Base-by-base conservation (phyloP, 176 grass and related monocot genomes). In the Urochloa ruziziensis region DNA sequence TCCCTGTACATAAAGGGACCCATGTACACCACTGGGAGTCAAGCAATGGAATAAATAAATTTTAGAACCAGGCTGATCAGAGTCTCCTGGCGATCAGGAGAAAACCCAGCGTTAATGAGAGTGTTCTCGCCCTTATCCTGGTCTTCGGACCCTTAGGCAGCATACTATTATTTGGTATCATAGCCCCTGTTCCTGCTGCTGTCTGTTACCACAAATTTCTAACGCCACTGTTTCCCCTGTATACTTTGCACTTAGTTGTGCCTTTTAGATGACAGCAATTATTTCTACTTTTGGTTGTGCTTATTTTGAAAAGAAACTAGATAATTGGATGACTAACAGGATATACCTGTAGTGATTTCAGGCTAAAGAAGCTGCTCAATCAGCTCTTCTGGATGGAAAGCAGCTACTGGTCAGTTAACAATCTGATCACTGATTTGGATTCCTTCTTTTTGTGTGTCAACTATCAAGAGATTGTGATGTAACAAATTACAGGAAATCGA, bases 321-420 rank as follows among this genome's bases (percentile, higher is more conserved):
- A 46, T 56, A 23, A 49, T 54, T 27, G 2, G 66, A 85, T 53
- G 73, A 49, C 21, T 88, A 62, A 90, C 68, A 58, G 27, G 37
- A 48, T 74, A 49, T 84, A 82, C 70, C n/a, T 92, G 46, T 97
- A 97, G 78, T 95, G 84, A 95, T 91, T 88, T 74, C 91, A 98
- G 96, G 91, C 89, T 70, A 98, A 98, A 91, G 87, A 84, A 86
- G 93, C 96, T 73, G 81, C 87, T 57, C 79, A 89, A 54, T 80
- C 89, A 75, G 96, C 96, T 88, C 75, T 95, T 23, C 91, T 85
- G 65, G 91, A 98, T 90, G 82, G 87, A 68, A 98, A 93, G 25
- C 85, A 95, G 28, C 83, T 98, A 46, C 77, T 98, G 93, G 96
- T 95, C 63, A 88, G 89, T 56, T 4, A 71, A 71, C 29, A 30